Evolutionary conservation across 768 basidiomycete species (phyloP).

Genomic region (Ramaria rubella): DNA sequence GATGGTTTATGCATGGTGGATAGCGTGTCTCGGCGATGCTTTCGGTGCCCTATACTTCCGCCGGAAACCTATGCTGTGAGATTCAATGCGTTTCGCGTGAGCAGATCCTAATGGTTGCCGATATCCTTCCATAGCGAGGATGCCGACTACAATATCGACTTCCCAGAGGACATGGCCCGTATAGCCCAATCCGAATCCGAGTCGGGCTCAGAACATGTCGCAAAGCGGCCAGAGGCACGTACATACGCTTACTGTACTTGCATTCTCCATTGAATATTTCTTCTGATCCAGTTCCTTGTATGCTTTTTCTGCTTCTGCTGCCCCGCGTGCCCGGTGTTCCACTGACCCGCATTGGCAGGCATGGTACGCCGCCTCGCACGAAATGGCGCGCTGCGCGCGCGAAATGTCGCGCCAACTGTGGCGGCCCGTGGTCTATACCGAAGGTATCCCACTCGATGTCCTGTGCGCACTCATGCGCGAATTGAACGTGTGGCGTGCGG

Average conservation of each 20-base stretch:
- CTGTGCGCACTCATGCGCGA: constrained; percentile 49
- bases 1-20: constrained; percentile 93
- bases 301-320: constrained; percentile 21
- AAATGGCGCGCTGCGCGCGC: constrained; percentile 76
- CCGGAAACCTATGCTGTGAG: constrained; percentile 70
- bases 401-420: constrained; percentile 77
- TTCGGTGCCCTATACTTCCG: constrained; percentile 80
- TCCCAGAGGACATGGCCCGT: constrained; percentile 52
- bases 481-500: constrained; percentile 67
- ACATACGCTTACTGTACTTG: constrained; percentile 12
- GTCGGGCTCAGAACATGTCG: constrained; percentile 47
- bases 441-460: constrained; percentile 70
- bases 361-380: constrained; percentile 78
- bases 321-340: constrained; percentile 11
- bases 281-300: constrained; percentile 73
- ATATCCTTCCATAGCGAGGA: constrained; percentile 48
- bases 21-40: constrained; percentile 80
- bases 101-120: constrained; percentile 12
- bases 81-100: constrained; percentile 9
- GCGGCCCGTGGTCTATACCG: constrained; percentile 67
- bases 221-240: constrained; percentile 69
- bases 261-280: not conserved
- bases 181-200: constrained; percentile 21
- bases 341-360: constrained; percentile 39
- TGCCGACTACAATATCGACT: constrained; percentile 85